phyloP scores from a whole-genome alignment of 1,139 yeast genomes.

The Suhomyces yuchorum region DNA sequence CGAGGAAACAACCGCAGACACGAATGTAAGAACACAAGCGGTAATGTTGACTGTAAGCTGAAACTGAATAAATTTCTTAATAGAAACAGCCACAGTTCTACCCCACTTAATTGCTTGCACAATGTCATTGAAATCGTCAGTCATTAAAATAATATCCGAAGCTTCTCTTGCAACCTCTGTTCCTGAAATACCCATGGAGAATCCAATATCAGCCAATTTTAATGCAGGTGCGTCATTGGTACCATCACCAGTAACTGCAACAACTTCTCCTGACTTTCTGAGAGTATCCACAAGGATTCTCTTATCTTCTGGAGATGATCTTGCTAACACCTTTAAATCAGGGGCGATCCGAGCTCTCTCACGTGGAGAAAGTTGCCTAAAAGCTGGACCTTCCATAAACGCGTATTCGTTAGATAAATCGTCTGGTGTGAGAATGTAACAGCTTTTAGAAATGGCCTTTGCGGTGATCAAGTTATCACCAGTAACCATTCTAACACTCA shows the following conservation, averaged over 20 bases:
- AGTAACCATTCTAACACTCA: slow-evolving; percentile 94
- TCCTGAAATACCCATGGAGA: slow-evolving; percentile 92
- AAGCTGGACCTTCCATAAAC: slow-evolving; percentile 91
- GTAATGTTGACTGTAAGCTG: slow-evolving; percentile 95
- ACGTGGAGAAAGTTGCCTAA: slow-evolving; percentile 63
- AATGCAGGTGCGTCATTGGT: slow-evolving; percentile 96
- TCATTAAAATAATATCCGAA: slow-evolving; percentile 90
- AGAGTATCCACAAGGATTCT: slow-evolving; percentile 82
- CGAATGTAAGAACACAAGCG: slow-evolving; percentile 90
- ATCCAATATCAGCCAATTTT: slow-evolving; percentile 89
- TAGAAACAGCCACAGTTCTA: slow-evolving; percentile 91
- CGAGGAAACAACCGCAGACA: slow-evolving; percentile 84
- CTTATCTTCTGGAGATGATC: slow-evolving; percentile 96
- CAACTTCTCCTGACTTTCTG: slow-evolving; percentile 82
- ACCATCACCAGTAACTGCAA: slow-evolving; percentile 99
- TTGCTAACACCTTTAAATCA: slow-evolving; percentile 77
- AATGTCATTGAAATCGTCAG: slow-evolving; percentile 92
- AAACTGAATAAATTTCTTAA: slow-evolving; percentile 92
- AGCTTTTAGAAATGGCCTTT: slow-evolving; percentile 80
- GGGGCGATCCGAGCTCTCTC: slow-evolving; percentile 69
- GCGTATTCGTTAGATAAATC: slow-evolving; percentile 55
- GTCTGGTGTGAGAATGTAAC: slow-evolving; percentile 71
- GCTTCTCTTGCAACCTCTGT: slow-evolving; percentile 96
- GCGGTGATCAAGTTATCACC: slow-evolving; percentile 95
- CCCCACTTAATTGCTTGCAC: slow-evolving; percentile 99